phyloP scores from a whole-genome alignment of 1,284 basidiomycete species.

The Flammula alnicola region DNA sequence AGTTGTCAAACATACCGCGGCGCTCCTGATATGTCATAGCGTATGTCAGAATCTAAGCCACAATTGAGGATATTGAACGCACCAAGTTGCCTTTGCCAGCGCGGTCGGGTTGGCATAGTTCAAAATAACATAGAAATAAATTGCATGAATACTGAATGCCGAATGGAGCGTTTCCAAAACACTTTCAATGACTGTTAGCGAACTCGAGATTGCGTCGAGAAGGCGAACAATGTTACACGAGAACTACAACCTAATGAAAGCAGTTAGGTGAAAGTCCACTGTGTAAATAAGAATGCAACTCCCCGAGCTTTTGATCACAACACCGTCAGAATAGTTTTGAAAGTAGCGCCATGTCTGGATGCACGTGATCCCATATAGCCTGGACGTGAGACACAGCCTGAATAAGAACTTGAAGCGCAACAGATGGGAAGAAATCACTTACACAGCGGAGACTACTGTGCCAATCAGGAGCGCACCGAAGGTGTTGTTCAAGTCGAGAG shows the following conservation, averaged over 20 bases:
- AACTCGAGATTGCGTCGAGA: not conserved
- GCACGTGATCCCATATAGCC: not conserved
- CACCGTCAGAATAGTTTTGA: not conserved
- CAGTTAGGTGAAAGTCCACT: not conserved
- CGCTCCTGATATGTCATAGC: not conserved
- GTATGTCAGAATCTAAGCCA: not conserved
- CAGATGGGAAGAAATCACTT: not conserved
- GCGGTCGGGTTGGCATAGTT: not conserved
- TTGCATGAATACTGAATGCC: not conserved
- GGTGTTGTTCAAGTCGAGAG: not conserved
- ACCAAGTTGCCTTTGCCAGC: not conserved
- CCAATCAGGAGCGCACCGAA: not conserved
- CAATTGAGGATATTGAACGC: not conserved
- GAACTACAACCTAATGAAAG: not conserved
- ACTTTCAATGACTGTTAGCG: not conserved
- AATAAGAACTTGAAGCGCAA: not conserved
- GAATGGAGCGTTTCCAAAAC: not conserved
- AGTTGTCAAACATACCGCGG: not conserved
- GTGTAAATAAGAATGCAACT: not conserved
- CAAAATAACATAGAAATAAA: not conserved
- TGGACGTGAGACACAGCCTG: not conserved
- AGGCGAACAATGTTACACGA: not conserved
- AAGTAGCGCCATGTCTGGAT: not conserved
- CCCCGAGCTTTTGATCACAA: not conserved
- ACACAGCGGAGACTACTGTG: not conserved